Evolutionary conservation across 345 rosid species (phyloP), one percentile per base, ranked within the genome.

Genomic region (Rhizophora mangle): DNA sequence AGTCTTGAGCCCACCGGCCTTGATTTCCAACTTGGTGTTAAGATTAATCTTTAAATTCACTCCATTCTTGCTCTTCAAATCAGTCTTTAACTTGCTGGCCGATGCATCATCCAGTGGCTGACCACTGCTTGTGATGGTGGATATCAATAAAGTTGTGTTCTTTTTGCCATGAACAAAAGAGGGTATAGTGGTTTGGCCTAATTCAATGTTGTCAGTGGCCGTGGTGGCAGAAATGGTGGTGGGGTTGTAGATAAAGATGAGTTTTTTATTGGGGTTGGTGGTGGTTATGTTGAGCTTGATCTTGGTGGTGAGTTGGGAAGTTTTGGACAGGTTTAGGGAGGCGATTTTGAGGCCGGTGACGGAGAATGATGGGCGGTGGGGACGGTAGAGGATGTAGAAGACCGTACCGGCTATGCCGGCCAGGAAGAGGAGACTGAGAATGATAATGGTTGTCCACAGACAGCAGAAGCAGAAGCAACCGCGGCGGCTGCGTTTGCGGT

Each of bases 181-280:
- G 15, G 88, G 74, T 21, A 88, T 47, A 15, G 71, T 16, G 1
- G 88, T 96, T 6, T 71, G 72, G 2, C 93, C 99, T 49, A 92
- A 64, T 22, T 51, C 29, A 29, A 91, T 73, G 6, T 59, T 87
- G 32, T 78, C 88, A 16, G 27, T 54, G 13, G 74, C 77, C 0
- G 76, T 65, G 21, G 72, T 43, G 34, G 88, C 70, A 0, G 88
- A 62, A 62, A 95, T 68, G 55, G 83, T 43, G 18, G 80, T 64
- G n/a, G 69, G 82, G 60, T 82, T 81, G 79, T 94, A 94, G 73
- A 51, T 47, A 79, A 74, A 95, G 8, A 84, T 81, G 16, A 90
- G 68, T 68, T 92, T 89, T 55, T 83, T 88, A 84, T 92, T 95
- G 0, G 97, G 91, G 87, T 95, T 95, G 70, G 64, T 82, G 5